Evolutionary conservation across 1,284 basidiomycete species (phyloP).

Genomic region (Marasmius sp.): DNA sequence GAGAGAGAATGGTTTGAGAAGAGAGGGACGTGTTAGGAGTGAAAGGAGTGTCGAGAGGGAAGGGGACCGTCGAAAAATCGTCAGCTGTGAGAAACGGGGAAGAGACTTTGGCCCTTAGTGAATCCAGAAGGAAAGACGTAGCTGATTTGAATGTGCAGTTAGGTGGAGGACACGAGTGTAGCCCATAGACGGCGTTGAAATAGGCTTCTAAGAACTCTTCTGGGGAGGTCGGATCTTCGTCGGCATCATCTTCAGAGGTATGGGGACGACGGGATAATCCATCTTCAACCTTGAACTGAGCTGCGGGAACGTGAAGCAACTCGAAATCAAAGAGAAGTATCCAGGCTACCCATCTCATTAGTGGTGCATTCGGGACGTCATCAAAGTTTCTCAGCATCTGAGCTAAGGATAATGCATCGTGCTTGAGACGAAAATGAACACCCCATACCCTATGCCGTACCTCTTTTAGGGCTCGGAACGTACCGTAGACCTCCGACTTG

Average conservation of each 20-base stretch:
- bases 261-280: too few relatives aligned
- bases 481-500: slow-evolving; percentile 36
- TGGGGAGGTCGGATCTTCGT: too few relatives aligned
- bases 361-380: slow-evolving; percentile 32
- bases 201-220: slow-evolving; percentile 18
- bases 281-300: slow-evolving; percentile 26
- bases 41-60: too few relatives aligned
- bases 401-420: slow-evolving; percentile 33
- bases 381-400: slow-evolving; percentile 33
- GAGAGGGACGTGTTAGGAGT: too few relatives aligned
- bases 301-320: slow-evolving; percentile 28
- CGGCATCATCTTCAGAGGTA: too few relatives aligned
- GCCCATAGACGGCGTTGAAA: neutral
- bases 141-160: neutral
- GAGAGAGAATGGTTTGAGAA: too few relatives aligned
- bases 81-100: too few relatives aligned
- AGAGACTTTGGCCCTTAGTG: too few relatives aligned
- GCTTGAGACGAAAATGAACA: slow-evolving; percentile 30
- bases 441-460: slow-evolving; percentile 29
- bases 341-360: slow-evolving; percentile 33
- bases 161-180: neutral
- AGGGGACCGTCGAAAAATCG: too few relatives aligned
- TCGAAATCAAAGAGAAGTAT: slow-evolving; percentile 32
- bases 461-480: slow-evolving; percentile 32
- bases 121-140: neutral